A percentile compares a stretch with the other conserved stretches of the same genome.
Conservation (phyloP, 768 basidiomycete genomes). For the Tephrocybe rancida region DNA sequence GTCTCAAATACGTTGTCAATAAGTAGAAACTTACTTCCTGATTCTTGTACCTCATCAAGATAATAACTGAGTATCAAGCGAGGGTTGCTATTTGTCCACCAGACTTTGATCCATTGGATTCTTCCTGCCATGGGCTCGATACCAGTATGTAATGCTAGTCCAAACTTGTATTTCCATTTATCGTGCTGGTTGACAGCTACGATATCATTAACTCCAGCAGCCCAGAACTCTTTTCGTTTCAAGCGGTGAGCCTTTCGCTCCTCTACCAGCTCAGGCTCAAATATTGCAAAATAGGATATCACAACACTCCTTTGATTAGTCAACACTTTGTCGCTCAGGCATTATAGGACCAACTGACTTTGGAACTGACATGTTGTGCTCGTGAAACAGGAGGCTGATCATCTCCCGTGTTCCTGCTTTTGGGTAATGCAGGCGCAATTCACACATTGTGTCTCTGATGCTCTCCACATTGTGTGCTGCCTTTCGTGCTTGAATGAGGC, state of each 20-base stretch:
- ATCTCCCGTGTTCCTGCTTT: slow-evolving; percentile 28
- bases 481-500: too few species aligned
- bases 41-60: slow-evolving; percentile 20
- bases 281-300: not conserved
- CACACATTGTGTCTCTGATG: too few species aligned
- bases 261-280: slow-evolving; percentile 20
- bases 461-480: too few species aligned
- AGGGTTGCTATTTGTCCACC: slow-evolving; percentile 34
- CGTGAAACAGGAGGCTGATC: slow-evolving; percentile 20
- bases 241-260: slow-evolving; percentile 10
- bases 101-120: slow-evolving; percentile 31
- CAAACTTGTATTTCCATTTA: slow-evolving; percentile 41
- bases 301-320: not conserved
- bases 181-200: slow-evolving; percentile 43
- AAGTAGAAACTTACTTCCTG: slow-evolving; percentile 17
- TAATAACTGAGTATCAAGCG: slow-evolving; percentile 29
- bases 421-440: slow-evolving; percentile 21
- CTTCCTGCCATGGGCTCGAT: slow-evolving; percentile 30
- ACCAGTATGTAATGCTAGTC: slow-evolving; percentile 31
- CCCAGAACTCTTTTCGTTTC: slow-evolving; percentile 27
- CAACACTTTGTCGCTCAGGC: not conserved
- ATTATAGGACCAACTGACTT: slow-evolving; percentile 13
- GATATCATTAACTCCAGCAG: slow-evolving; percentile 40
- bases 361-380: slow-evolving; percentile 24
- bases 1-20: not conserved